phyloP scores from a whole-genome alignment of 495 filamentous ascomycete genomes.

The Trichoderma asperelloides region DNA sequence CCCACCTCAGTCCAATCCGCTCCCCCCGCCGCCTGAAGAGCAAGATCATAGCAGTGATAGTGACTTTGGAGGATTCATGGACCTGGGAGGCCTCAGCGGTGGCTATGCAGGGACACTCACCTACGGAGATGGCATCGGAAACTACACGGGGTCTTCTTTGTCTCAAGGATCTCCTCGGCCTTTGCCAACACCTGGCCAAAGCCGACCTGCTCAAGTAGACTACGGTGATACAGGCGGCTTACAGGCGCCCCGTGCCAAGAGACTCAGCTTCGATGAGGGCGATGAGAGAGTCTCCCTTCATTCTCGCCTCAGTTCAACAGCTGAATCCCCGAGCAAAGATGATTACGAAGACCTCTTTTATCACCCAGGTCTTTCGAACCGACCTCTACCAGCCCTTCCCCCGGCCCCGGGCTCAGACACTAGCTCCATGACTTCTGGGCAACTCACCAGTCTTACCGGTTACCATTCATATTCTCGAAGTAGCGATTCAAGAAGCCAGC shows the following conservation, averaged over 20 bases:
- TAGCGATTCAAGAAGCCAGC: conserved; percentile 27
- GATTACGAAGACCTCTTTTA: conserved; percentile 88
- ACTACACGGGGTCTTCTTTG: conserved; percentile 23
- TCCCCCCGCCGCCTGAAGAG: conserved; percentile 31
- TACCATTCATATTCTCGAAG: conserved; percentile 34
- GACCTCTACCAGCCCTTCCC: conserved; percentile 77
- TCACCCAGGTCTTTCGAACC: conserved; percentile 65
- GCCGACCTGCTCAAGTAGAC: conserved; percentile 41
- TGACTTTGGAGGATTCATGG: conserved; percentile 56
- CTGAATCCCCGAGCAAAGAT: conserved; percentile 47
- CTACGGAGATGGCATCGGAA: conserved; percentile 54
- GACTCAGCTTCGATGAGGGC: conserved; percentile 89
- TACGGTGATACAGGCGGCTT: conserved; percentile 80
- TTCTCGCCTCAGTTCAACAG: conserved; percentile 43
- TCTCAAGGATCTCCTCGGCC: conserved; percentile 21
- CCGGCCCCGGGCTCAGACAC: conserved; percentile 32
- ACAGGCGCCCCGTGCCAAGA: conserved; percentile 56
- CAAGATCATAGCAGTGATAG: conserved; percentile 50
- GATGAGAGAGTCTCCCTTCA: conserved; percentile 59
- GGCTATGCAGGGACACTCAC: conserved; percentile 64
- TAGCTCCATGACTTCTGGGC: conserved; percentile 28
- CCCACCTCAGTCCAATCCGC: conserved; percentile 10
- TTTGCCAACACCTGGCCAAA: conserved; percentile 26
- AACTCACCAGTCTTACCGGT: conserved; percentile 24
- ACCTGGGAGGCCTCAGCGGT: conserved; percentile 64